Base-by-base conservation (phyloP, 257 asterid genomes). In the Solanum medicagineum region DNA sequence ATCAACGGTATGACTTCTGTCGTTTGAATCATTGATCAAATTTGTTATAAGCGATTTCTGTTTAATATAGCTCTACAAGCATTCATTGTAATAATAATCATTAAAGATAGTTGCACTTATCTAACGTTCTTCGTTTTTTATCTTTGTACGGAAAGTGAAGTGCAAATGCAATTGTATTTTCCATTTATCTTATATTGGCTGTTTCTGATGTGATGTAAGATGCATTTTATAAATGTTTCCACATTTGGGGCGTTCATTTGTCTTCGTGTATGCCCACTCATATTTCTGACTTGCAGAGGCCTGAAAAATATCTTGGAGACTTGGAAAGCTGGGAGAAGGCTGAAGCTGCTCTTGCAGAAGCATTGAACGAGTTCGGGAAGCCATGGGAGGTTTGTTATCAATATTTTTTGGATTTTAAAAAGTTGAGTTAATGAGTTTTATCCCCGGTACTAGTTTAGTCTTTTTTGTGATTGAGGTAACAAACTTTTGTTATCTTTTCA, bases 261-360 rank as follows among this genome's bases (percentile, higher is more conserved):
- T 74, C n/a, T 73, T 3, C 5, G 17, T 47, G 40, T 44, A 24
- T 36, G 11, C 26, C 53, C 53, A 45, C 59, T 77, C 83, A 54
- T 77, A 51, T 51, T 77, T 60, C 40, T 87, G 83, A 81, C 80
- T 85, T 93, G 82, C 92, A 97, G 99, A 92, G 98, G 89, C 99
- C 99, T 32, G 99, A 95, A 90, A 94, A 93, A 81, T 97, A 86
- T 91, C 93, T 97, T 86, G 99, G 99, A 83, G 97, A 93, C 60
- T 10, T 90, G 65, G 94, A 87, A 84, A 85, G 95, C 79, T 97
- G 99, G 99, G 93, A 92, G 11, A 92, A 85, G 88, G 99, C 99
- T 66, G 99, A 97, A 94, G 94, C 93, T 83, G 94, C 97, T 87
- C 98, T 97, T 87, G 47, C 92, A 22, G 97, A 93, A 87, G 99